phyloP scores from a whole-genome alignment of 805 yeast species.

The Pichia thaimueangensis region DNA sequence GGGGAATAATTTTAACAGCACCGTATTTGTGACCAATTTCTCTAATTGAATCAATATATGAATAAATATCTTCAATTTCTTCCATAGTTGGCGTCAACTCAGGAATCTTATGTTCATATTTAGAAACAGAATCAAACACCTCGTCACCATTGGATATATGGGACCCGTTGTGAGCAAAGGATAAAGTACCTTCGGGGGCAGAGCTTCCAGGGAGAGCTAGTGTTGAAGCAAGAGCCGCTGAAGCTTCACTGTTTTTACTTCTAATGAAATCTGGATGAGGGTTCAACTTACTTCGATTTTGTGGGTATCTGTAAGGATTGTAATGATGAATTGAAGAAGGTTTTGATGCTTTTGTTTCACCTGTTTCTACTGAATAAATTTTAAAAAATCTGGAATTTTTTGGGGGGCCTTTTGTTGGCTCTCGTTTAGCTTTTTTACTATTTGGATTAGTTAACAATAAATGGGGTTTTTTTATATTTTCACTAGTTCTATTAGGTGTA shows the following conservation, averaged over 20 bases:
- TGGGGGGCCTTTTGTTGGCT: constrained; percentile 21
- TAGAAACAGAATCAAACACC: not conserved
- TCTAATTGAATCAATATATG: constrained; percentile 49
- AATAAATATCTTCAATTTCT: constrained; percentile 59
- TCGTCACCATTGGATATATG: too few species aligned
- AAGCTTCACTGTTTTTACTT: constrained; percentile 12
- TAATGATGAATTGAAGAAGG: constrained; percentile 29
- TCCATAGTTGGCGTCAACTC: constrained; percentile 46
- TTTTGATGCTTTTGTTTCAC: constrained; percentile 5
- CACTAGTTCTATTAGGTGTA: constrained; percentile 7
- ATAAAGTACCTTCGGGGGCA: not conserved
- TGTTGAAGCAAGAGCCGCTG: not conserved
- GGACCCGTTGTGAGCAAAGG: too few species aligned
- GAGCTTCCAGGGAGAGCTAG: not conserved
- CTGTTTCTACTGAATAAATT: constrained; percentile 17
- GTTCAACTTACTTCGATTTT: constrained; percentile 37
- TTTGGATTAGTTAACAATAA: constrained; percentile 5
- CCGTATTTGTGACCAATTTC: constrained; percentile 57
- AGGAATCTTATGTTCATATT: constrained; percentile 36
- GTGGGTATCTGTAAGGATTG: constrained; percentile 42
- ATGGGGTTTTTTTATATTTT: constrained; percentile 8
- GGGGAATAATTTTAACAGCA: constrained; percentile 69
- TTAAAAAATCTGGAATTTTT: constrained; percentile 25
- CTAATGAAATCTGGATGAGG: constrained; percentile 35
- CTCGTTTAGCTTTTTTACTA: constrained; percentile 5